These are phyloP conservation scores for Glebionis coronaria DNA, from an alignment of 129 eudicot genomes.

Conservation along the genomic window DNA sequence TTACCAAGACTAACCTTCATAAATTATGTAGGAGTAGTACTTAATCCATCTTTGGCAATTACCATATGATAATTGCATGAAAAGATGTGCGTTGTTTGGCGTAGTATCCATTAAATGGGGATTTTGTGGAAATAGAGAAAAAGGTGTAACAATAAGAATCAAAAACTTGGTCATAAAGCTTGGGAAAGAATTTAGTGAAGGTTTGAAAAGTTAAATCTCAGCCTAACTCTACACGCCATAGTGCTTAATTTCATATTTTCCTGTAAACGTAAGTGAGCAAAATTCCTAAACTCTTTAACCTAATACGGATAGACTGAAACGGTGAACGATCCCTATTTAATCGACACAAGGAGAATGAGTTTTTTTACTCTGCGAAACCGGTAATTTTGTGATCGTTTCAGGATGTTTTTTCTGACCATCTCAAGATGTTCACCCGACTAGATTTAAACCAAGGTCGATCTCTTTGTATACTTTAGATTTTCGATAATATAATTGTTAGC, in stretches of 20 bases:
- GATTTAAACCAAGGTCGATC: too few species aligned
- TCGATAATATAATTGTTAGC: too few species aligned
- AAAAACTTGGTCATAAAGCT: conserved; percentile 35
- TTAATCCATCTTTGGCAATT: not conserved
- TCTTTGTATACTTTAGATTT: too few species aligned
- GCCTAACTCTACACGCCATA: conserved; percentile 20
- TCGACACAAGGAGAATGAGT: too few species aligned
- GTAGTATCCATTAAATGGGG: not conserved
- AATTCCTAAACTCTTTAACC: not conserved
- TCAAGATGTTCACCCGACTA: too few species aligned
- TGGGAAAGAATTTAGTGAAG: conserved; percentile 25
- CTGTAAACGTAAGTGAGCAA: not conserved
- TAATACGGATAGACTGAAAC: too few species aligned
- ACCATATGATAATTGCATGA: conserved; percentile 24
- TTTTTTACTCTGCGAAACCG: too few species aligned
- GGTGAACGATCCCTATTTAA: too few species aligned
- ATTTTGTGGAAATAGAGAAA: conserved; percentile 21
- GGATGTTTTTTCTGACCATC: too few species aligned
- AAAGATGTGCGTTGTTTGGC: conserved; percentile 31
- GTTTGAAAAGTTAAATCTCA: conserved; percentile 21
- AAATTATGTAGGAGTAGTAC: not conserved
- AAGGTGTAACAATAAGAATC: conserved; percentile 29
- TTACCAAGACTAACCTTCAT: too few species aligned
- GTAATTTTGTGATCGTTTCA: too few species aligned
- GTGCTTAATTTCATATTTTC: not conserved